Percentiles rank a stretch among this genome's conserved stretches.
phyloP scores from a whole-genome alignment of 192 early-diverging fungal genomes.

The Podila minutissima region DNA sequence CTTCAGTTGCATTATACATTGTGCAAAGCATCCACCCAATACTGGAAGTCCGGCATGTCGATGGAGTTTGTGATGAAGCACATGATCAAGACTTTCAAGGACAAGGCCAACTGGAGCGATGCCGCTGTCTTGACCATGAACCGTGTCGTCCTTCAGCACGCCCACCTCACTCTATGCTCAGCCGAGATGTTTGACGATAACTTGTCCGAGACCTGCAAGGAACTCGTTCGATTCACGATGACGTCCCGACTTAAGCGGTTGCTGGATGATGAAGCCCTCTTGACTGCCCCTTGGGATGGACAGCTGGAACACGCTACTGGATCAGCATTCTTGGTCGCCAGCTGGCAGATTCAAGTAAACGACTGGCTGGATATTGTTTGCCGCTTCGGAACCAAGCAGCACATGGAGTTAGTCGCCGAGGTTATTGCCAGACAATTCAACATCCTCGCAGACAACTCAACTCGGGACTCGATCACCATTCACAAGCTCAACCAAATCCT shows the following conservation, averaged over 20 bases:
- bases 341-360: conserved; percentile 61
- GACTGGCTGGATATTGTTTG: conserved; percentile 62
- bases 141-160: conserved; percentile 38
- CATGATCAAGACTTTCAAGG: conserved; percentile 17
- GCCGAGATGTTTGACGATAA: conserved; percentile 7
- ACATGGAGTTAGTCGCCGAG: conserved; percentile 37
- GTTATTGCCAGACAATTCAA: conserved; percentile 37
- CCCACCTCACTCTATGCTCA: conserved; percentile 29
- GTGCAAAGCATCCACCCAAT: conserved; percentile 32
- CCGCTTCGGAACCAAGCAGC: conserved; percentile 34
- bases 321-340: conserved; percentile 40
- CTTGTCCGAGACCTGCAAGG: conserved; percentile 10
- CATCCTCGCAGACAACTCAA: not conserved
- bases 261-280: not conserved
- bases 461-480: conserved; percentile 13
- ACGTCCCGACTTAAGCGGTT: conserved; percentile 21
- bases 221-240: conserved; percentile 32
- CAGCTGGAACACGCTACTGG: conserved; percentile 18
- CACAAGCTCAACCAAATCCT: conserved; percentile 47
- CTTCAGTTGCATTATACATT: conserved; percentile 34
- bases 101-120: conserved; percentile 20
- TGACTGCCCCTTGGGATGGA: conserved; percentile 22
- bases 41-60: conserved; percentile 19
- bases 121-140: conserved; percentile 25
- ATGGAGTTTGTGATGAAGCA: conserved; percentile 12